Evolutionary conservation across 1,284 basidiomycete species (phyloP).

Genomic region (Fomitopsis pinicola): DNA sequence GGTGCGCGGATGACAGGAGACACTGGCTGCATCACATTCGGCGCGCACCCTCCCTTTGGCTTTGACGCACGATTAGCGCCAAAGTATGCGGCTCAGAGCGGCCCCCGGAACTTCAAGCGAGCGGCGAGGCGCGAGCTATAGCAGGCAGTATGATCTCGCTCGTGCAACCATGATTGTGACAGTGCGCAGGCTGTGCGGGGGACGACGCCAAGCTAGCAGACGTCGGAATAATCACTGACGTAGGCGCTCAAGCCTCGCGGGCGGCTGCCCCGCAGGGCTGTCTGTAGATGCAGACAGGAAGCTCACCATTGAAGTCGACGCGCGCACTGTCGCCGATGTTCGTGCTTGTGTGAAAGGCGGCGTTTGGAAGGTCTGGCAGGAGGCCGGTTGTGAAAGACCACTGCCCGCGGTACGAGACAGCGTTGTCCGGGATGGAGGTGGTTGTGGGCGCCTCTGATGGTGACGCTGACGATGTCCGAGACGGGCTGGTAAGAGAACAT

Average conservation of each 20-base stretch:
- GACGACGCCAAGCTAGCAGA: conserved; percentile 2
- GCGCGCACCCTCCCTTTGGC: neutral
- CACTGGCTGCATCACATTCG: neutral
- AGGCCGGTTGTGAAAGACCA: conserved; percentile 24
- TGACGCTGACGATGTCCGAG: conserved; percentile 7
- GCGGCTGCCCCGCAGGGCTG: neutral
- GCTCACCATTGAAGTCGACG: conserved; percentile 45
- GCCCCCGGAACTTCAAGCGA: neutral
- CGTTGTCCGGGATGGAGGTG: conserved; percentile 18
- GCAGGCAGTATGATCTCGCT: neutral
- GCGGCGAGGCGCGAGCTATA: neutral
- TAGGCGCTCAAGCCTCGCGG: neutral
- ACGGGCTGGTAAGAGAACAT: neutral
- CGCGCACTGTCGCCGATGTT: conserved; percentile 42
- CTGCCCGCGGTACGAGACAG: conserved; percentile 23
- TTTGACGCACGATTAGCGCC: neutral
- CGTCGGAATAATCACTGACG: conserved; percentile 5
- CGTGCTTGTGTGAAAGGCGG: conserved; percentile 39
- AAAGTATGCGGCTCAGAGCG: neutral
- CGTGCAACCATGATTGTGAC: neutral
- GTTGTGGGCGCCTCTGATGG: conserved; percentile 12
- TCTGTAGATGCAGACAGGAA: neutral
- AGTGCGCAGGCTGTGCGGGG: neutral
- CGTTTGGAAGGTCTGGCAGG: conserved; percentile 14
- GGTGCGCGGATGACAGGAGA: neutral